Evolutionary conservation across 345 rosid genomes (phyloP), one percentile per base, ranked within the genome.

Genomic region (Viola odorata): DNA sequence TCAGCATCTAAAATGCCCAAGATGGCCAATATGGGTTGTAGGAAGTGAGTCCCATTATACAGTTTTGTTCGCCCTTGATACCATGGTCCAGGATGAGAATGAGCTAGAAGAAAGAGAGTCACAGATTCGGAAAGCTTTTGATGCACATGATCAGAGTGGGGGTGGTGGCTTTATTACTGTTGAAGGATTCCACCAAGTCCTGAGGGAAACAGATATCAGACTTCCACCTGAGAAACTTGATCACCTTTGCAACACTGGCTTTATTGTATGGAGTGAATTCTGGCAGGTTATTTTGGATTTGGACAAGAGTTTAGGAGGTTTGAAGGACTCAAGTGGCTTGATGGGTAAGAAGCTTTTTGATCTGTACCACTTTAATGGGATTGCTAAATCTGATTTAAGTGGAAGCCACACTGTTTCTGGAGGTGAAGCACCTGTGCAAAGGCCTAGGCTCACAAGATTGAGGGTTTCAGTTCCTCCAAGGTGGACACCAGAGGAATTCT

Each of bases 1-100:
- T 13, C 96, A 84, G 73, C 71, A 84, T 80, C 84, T 95, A 39
- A 95, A 95, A 75, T 81, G 82, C 76, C 99, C 99, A 36, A 84
- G 64, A 59, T 91, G 97, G 98, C 99, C 99, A 23, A 95, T 95
- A 81, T 95, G 99, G 99, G 98, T 95, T 61, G 79, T 95, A 68
- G 99, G 99, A 5, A 95, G 99, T 48, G 99, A 95, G 77, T 95
- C 99, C 53, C 99, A 95, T 67, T 95, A 91, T 75, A 95, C 96
- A 1, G 99, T 91, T 56, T 69, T 95, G 23, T 95, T 95, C 77
- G 95, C 99, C 50, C 91, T 86, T 13, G 87, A 91, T 62, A 85
- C 85, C 41, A 60, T 81, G 6, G 99, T 88, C 63, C 99, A 88
- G 75, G 94, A 91, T 42, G 98, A 95, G 82, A 95, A 91, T 66